These are phyloP conservation scores for Acidiella bohemica DNA, from an alignment of 495 filamentous ascomycete genomes.

Conservation along the genomic window DNA sequence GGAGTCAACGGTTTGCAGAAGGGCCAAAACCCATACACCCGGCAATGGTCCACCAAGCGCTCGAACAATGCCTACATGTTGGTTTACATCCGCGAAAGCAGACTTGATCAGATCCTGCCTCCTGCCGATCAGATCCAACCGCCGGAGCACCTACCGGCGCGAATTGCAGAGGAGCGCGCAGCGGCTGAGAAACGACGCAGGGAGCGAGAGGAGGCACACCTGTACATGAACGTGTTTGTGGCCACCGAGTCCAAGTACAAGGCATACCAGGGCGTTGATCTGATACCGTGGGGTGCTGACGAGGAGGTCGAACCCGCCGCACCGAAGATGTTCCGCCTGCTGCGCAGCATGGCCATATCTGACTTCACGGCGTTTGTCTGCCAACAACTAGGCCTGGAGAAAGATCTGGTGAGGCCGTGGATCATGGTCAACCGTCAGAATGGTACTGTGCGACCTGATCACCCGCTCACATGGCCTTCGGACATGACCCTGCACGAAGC, in stretches of 20 bases:
- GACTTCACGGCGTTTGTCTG: conserved; percentile 60
- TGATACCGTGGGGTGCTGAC: conserved; percentile 50
- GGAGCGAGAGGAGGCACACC: conserved; percentile 84
- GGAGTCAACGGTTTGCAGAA: conserved; percentile 43
- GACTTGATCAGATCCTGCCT: conserved; percentile 64
- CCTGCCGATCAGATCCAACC: conserved; percentile 62
- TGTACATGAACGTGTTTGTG: conserved; percentile 73
- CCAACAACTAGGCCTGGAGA: conserved; percentile 47
- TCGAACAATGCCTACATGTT: conserved; percentile 92
- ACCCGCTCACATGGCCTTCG: conserved; percentile 59
- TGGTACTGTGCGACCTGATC: conserved; percentile 84
- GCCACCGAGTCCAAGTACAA: conserved; percentile 68
- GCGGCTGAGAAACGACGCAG: conserved; percentile 57
- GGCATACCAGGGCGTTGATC: conserved; percentile 69
- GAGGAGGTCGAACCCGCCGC: conserved; percentile 40
- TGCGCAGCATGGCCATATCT: conserved; percentile 56
- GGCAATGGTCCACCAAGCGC: conserved; percentile 51
- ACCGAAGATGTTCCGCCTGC: conserved; percentile 50
- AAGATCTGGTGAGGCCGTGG: conserved; percentile 67
- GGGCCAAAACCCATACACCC: conserved; percentile 53
- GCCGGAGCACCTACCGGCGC: conserved; percentile 65
- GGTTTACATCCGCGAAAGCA: conserved; percentile 85
- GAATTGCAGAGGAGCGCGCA: conserved; percentile 68
- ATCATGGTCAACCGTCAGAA: conserved; percentile 98
- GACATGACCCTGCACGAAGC: conserved; percentile 77